Percentiles rank a stretch among this genome's conserved stretches.
Conservation (phyloP, 176 grass and related monocot species). For the Guadua angustifolia region DNA sequence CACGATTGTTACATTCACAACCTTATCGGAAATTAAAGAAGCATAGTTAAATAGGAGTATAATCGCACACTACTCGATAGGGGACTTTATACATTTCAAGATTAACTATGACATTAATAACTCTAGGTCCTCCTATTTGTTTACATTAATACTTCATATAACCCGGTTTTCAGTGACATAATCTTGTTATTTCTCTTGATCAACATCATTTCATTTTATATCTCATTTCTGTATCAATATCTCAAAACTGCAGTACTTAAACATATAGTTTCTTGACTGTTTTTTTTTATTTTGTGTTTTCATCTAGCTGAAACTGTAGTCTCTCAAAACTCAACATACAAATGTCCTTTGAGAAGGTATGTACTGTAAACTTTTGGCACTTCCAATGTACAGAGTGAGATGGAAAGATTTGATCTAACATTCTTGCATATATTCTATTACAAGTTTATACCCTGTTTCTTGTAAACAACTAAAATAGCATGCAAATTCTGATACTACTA, state of each 20-base stretch:
- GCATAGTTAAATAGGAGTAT: no score
- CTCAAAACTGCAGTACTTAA: background rate
- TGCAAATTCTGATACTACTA: slow-evolving; percentile 18
- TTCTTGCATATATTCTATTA: background rate
- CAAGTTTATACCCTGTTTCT: background rate
- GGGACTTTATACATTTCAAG: slow-evolving; percentile 30
- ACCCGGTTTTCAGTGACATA: background rate
- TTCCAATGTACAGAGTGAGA: background rate
- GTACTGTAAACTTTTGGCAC: background rate
- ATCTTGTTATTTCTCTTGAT: slow-evolving; percentile 7
- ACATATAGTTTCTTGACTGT: background rate
- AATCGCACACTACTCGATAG: no score
- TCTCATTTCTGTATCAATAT: slow-evolving; percentile 15
- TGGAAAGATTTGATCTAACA: background rate
- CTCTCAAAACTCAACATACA: background rate
- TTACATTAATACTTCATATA: background rate
- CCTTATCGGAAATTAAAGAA: no score
- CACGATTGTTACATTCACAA: no score
- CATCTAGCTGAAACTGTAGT: slow-evolving; percentile 3
- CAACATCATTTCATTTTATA: background rate
- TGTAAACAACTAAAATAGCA: background rate
- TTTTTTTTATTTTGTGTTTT: background rate
- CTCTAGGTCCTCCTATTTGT: background rate
- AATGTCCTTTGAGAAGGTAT: background rate
- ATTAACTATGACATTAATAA: background rate